Evolutionary conservation across 2,329 filamentous ascomycete genomes (phyloP).

Genomic region (Coleophoma cylindrospora): DNA sequence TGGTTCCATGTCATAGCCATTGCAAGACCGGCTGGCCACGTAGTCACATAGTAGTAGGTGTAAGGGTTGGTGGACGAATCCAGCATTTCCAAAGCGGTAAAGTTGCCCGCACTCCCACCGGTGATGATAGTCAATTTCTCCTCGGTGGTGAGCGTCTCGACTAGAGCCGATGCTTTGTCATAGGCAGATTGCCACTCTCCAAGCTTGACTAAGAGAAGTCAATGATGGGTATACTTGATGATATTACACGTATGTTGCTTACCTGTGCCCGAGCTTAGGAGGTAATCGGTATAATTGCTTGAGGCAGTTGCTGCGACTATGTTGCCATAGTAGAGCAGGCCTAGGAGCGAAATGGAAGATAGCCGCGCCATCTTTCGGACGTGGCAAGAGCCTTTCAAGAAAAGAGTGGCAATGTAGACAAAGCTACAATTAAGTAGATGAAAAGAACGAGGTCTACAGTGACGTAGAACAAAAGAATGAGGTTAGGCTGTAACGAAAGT

Average conservation of each 20-base stretch:
- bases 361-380: background rate
- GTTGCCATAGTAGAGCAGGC: background rate
- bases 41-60: constrained; percentile 22
- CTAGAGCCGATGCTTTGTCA: constrained; percentile 24
- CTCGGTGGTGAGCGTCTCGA: constrained; percentile 27
- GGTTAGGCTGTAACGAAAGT: too few relatives aligned
- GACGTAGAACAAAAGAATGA: too few relatives aligned
- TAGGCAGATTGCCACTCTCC: constrained; percentile 17
- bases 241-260: too few relatives aligned
- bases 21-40: constrained; percentile 19
- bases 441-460: too few relatives aligned
- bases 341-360: background rate
- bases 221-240: too few relatives aligned
- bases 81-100: constrained; percentile 9
- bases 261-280: constrained; percentile 4
- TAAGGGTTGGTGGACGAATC: constrained; percentile 16
- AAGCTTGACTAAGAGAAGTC: constrained; percentile 10
- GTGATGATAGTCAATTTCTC: constrained; percentile 31
- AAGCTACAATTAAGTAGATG: too few relatives aligned
- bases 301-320: background rate
- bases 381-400: too few relatives aligned
- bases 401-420: too few relatives aligned
- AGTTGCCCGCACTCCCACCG: constrained; percentile 29
- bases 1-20: constrained; percentile 23
- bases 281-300: background rate